Base-by-base conservation (phyloP, 2,329 filamentous ascomycete genomes). In the Colletotrichum cordylinicola region DNA sequence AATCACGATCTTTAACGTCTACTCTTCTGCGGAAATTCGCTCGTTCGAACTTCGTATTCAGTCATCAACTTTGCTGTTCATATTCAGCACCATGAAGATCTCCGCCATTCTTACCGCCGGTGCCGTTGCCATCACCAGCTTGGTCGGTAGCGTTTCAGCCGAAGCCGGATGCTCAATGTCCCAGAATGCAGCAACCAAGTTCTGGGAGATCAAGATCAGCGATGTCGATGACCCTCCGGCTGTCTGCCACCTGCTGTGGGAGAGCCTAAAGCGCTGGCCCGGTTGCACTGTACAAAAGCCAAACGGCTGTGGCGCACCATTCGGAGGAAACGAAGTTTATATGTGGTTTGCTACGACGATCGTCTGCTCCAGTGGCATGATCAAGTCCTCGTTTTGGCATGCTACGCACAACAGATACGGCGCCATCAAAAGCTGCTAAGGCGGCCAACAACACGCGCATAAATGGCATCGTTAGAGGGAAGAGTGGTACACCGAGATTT, bases 401-500 rank as follows among this genome's bases (percentile, higher is more conserved):
- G 67, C 67, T 37, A 70, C 67, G 18, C 10, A 27, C 13, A 70
- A 70, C 37, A 15, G 29, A 16, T 70, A 52, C 35, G 67, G 67
- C 6, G 10, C 56, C 8, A 58, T 62, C 56, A 24, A 48, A 2
- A 62, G 58, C 31, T 70, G 67, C n/a, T 70, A 2, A 64, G 18
- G 29, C 2, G n/a, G 2, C 12, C 0, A 8, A 21, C 6, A 21
- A 4, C n/a, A 24, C 4, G 8, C 4, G 1, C n/a, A 52, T 4
- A 52, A n/a, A 0, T 10, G n/a, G 12, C 3, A 21, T 13, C n/a
- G 0, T 21, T 52, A 6, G 6, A 13, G 43, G 4, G 21, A 8
- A 0, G n/a, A 0, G 6, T 0, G 43, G 1, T 12, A 13, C 10
- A 52, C 0, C 1, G 0, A 2, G 43, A 52, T 21, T 8, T 52